phyloP scores from a whole-genome alignment of 1,284 basidiomycete species.

The Tremellales sp. region DNA sequence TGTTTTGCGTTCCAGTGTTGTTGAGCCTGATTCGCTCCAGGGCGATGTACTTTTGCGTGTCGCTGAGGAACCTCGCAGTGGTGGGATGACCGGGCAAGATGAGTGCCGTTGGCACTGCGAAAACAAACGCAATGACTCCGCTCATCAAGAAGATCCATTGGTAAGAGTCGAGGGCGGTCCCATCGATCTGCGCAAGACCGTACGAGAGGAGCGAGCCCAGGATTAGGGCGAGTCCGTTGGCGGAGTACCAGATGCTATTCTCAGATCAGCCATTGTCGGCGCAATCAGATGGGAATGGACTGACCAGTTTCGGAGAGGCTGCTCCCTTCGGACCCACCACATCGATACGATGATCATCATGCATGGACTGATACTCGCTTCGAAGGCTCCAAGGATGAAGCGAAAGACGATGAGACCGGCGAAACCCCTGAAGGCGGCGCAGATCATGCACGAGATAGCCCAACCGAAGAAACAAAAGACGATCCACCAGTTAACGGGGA shows the following conservation, averaged over 20 bases:
- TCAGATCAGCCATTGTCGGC: slow-evolving; percentile 8
- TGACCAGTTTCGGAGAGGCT: slow-evolving; percentile 21
- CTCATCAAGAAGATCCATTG: slow-evolving; percentile 54
- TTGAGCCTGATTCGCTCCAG: slow-evolving; percentile 47
- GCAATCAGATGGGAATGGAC: background rate
- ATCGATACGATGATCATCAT: slow-evolving; percentile 26
- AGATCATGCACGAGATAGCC: slow-evolving; percentile 19
- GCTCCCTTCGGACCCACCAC: slow-evolving; percentile 39
- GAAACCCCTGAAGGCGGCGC: slow-evolving; percentile 18
- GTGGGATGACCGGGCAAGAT: slow-evolving; percentile 40
- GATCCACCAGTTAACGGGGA: slow-evolving; percentile 33
- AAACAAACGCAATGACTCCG: slow-evolving; percentile 39
- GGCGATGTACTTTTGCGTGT: slow-evolving; percentile 43
- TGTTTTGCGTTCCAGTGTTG: slow-evolving; percentile 41
- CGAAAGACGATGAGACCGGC: slow-evolving; percentile 22
- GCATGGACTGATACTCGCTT: slow-evolving; percentile 23
- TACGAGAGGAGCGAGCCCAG: slow-evolving; percentile 33
- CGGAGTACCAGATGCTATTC: slow-evolving; percentile 24
- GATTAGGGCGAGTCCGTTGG: slow-evolving; percentile 24
- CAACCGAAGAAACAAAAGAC: slow-evolving; percentile 25
- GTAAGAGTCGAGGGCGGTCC: slow-evolving; percentile 21
- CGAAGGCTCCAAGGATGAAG: slow-evolving; percentile 31
- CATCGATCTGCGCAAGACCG: slow-evolving; percentile 31
- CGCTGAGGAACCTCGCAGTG: slow-evolving; percentile 41
- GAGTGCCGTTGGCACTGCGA: slow-evolving; percentile 24